A percentile compares a stretch with the other conserved stretches of the same genome.
These are phyloP conservation scores for Suhomyces ambrosiae DNA, from an alignment of 1,139 yeast genomes.

Conservation along the genomic window DNA sequence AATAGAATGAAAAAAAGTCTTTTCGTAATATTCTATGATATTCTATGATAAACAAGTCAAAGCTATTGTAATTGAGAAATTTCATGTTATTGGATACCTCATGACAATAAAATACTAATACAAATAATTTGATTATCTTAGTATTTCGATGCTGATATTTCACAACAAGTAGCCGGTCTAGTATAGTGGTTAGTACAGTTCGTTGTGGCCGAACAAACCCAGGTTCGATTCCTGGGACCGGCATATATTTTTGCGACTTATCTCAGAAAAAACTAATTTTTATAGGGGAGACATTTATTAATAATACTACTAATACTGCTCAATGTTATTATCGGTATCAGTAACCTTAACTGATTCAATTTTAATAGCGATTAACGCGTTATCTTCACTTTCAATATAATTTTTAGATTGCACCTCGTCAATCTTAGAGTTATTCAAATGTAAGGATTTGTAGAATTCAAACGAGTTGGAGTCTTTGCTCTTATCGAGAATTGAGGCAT, in stretches of 20 bases:
- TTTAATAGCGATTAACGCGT: slow-evolving; percentile 65
- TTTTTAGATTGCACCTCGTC: slow-evolving; percentile 66
- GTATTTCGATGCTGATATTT: too few species aligned
- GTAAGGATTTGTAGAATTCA: slow-evolving; percentile 60
- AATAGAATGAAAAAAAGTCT: too few species aligned
- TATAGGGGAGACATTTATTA: too few species aligned
- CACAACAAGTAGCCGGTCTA: slow-evolving; percentile 35
- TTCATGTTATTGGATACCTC: too few species aligned
- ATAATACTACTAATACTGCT: slow-evolving; percentile 33
- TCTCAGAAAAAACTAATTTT: too few species aligned
- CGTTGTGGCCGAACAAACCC: slow-evolving; percentile 51
- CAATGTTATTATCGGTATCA: slow-evolving; percentile 71
- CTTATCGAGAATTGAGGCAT: slow-evolving; percentile 56
- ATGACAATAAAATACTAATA: too few species aligned
- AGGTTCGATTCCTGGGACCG: slow-evolving; percentile 51
- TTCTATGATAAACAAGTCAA: too few species aligned
- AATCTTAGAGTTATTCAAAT: slow-evolving; percentile 61
- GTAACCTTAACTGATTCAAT: slow-evolving; percentile 76
- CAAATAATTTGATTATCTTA: too few species aligned
- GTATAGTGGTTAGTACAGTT: slow-evolving; percentile 50
- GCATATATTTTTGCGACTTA: slow-evolving; percentile 25
- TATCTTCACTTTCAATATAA: slow-evolving; percentile 52
- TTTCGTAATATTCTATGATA: too few species aligned
- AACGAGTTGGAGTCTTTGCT: slow-evolving; percentile 44
- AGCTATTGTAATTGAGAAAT: too few species aligned